These are phyloP conservation scores for Alternaria sp. DNA, from an alignment of 2,329 filamentous ascomycete genomes.

Conservation along the genomic window DNA sequence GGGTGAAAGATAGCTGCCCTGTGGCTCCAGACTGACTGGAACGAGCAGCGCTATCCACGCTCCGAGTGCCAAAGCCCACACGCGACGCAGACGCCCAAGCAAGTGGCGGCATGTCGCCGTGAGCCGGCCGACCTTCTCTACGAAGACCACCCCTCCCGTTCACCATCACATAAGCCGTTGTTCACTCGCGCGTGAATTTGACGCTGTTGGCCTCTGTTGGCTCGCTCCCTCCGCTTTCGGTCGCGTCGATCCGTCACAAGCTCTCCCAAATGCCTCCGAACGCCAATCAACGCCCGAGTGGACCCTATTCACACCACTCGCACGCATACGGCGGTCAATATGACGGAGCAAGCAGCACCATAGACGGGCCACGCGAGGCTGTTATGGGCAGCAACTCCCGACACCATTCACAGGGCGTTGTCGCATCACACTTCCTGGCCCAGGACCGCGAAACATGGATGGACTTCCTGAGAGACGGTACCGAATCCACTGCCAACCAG, in stretches of 20 bases:
- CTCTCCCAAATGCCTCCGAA: slow-evolving; percentile 20
- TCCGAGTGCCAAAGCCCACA: slow-evolving; percentile 12
- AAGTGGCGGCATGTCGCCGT: slow-evolving; percentile 41
- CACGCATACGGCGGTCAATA: slow-evolving; percentile 22
- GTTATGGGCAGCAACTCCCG: slow-evolving; percentile 7
- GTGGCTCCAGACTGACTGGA: not conserved
- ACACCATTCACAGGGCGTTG: slow-evolving; percentile 27
- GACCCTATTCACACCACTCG: slow-evolving; percentile 21
- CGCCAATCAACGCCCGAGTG: slow-evolving; percentile 11
- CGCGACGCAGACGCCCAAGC: slow-evolving; percentile 2
- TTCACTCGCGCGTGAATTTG: not conserved
- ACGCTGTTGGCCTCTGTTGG: not conserved
- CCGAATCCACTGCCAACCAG: slow-evolving; percentile 19
- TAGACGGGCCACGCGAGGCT: slow-evolving; percentile 6
- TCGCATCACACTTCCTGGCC: slow-evolving; percentile 37
- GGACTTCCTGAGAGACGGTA: slow-evolving; percentile 40
- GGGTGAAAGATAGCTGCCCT: slow-evolving; percentile 5
- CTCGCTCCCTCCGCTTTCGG: slow-evolving; percentile 2
- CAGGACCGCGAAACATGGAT: slow-evolving; percentile 45
- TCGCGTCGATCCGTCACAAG: not conserved
- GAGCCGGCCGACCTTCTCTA: slow-evolving; percentile 23
- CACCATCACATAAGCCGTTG: slow-evolving; percentile 3
- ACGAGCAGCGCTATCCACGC: not conserved
- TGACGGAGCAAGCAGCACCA: slow-evolving; percentile 16
- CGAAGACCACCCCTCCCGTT: slow-evolving; percentile 12